Conservation (phyloP, 257 asterid genomes). For the Verbascum thapsus region DNA sequence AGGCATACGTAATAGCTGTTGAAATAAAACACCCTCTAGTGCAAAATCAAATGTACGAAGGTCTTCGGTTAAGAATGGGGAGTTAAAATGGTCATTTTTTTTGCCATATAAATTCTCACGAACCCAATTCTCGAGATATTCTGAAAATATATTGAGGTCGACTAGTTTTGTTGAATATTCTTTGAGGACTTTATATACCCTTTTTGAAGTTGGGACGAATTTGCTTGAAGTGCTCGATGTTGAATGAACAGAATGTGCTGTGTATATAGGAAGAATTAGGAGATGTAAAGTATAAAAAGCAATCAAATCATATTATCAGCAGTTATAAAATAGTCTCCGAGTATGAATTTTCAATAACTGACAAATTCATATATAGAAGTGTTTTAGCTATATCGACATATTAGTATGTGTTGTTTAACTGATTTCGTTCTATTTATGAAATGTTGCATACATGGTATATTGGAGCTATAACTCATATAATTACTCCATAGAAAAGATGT, state of each 20-base stretch:
- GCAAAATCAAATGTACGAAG: conserved; percentile 70
- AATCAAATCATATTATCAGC: conserved; percentile 14
- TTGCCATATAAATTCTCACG: conserved; percentile 39
- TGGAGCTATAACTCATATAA: not conserved
- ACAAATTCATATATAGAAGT: not conserved
- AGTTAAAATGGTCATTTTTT: conserved; percentile 35
- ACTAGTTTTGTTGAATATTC: conserved; percentile 56
- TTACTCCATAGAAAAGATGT: too few relatives aligned
- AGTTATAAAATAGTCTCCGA: not conserved
- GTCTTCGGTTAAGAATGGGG: conserved; percentile 67
- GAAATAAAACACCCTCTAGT: conserved; percentile 72
- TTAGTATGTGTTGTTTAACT: not conserved
- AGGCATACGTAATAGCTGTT: conserved; percentile 92
- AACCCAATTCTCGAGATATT: conserved; percentile 69
- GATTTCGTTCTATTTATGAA: not conserved
- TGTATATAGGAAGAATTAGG: conserved; percentile 6
- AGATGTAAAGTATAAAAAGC: not conserved
- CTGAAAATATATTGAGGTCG: conserved; percentile 51
- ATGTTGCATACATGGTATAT: not conserved
- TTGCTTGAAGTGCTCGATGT: conserved; percentile 55
- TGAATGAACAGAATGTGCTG: conserved; percentile 52
- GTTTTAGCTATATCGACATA: not conserved
- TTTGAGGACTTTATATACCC: conserved; percentile 62
- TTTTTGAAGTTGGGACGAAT: conserved; percentile 60
- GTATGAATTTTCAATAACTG: not conserved